Percentiles rank a stretch among this genome's conserved stretches.
Evolutionary conservation across 2,329 filamentous ascomycete genomes (phyloP).

Genomic region (Fusarium falciforme): DNA sequence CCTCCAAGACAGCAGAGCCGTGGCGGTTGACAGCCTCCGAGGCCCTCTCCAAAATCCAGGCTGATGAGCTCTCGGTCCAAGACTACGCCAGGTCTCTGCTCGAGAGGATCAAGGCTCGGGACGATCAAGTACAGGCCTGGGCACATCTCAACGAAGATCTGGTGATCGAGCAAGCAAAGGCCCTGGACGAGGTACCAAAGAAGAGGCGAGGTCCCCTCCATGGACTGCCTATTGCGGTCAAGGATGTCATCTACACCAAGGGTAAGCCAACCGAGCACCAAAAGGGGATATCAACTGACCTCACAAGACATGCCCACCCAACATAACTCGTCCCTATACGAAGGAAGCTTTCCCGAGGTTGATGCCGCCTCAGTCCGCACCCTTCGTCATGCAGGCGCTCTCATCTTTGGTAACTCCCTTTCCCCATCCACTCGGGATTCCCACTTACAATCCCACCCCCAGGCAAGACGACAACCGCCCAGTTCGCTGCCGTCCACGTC

Average conservation of each 20-base stretch:
- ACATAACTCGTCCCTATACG: conserved; percentile 67
- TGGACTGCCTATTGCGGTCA: conserved; percentile 68
- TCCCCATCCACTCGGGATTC: background rate
- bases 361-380: conserved; percentile 66
- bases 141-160: conserved; percentile 57
- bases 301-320: conserved; percentile 66
- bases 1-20: conserved; percentile 26
- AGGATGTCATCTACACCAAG: conserved; percentile 70
- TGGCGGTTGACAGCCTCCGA: conserved; percentile 57
- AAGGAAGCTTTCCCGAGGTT: conserved; percentile 54
- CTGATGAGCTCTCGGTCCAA: conserved; percentile 60
- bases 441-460: background rate
- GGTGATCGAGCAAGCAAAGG: conserved; percentile 61
- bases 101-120: conserved; percentile 55
- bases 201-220: conserved; percentile 66
- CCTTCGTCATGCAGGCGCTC: conserved; percentile 65
- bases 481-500: conserved; percentile 68
- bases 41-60: conserved; percentile 52
- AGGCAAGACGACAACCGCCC: conserved; percentile 64
- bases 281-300: background rate
- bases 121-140: conserved; percentile 63
- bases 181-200: conserved; percentile 61
- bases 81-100: conserved; percentile 62
- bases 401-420: conserved; percentile 58
- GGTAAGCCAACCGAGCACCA: conserved; percentile 45